Evolutionary conservation across 768 basidiomycete species (phyloP).

Genomic region (Porpolomopsis calyptriformis): DNA sequence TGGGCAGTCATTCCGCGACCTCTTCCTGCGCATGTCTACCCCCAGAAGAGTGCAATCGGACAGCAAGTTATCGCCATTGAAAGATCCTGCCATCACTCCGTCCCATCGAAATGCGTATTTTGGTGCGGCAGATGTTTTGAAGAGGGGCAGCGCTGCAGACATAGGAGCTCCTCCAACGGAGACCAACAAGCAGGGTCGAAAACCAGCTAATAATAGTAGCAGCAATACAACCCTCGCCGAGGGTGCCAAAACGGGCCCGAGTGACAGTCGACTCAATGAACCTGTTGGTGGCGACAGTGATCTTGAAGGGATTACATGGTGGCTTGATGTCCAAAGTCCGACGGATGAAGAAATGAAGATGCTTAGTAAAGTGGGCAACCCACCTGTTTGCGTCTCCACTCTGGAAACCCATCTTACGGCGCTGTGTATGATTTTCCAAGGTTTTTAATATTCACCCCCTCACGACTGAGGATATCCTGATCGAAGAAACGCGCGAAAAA

Average conservation of each 20-base stretch:
- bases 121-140: background rate
- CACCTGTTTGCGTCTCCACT: background rate
- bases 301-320: constrained; percentile 82
- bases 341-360: constrained; percentile 99
- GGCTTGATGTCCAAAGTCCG: constrained; percentile 87
- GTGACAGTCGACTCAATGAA: constrained; percentile 10
- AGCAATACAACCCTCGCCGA: background rate
- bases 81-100: background rate
- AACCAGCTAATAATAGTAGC: background rate
- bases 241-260: background rate
- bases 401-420: constrained; percentile 1
- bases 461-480: constrained; percentile 97
- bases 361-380: constrained; percentile 65
- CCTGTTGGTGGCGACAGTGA: constrained; percentile 24
- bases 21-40: constrained; percentile 53
- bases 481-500: constrained; percentile 99
- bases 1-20: constrained; percentile 83
- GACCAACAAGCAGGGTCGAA: background rate
- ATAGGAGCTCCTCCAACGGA: too few species aligned
- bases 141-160: background rate
- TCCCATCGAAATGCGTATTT: background rate
- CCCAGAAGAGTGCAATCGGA: constrained; percentile 1
- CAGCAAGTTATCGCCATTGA: background rate
- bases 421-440: constrained; percentile 27
- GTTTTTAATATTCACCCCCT: constrained; percentile 96